Evolutionary conservation across 2,329 filamentous ascomycete species (phyloP).

Genomic region (Hypoxylon sp.): DNA sequence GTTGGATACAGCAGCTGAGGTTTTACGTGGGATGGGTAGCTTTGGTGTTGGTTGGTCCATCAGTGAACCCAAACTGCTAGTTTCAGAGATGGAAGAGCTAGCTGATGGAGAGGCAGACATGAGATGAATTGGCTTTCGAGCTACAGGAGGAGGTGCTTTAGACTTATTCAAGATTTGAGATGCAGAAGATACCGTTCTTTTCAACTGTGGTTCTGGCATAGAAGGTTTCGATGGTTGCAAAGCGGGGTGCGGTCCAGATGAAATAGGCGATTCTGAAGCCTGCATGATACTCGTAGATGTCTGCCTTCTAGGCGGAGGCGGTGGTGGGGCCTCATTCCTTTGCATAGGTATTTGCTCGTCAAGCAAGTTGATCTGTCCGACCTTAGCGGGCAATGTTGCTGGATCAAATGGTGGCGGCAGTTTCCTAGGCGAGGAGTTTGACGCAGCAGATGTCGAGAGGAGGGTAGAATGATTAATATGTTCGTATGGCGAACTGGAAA

Average conservation of each 20-base stretch:
- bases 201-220: conserved; percentile 35
- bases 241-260: conserved; percentile 58
- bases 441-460: conserved; percentile 62
- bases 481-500: conserved; percentile 73
- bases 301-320: conserved; percentile 58
- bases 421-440: conserved; percentile 64
- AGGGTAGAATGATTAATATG: conserved; percentile 67
- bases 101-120: conserved; percentile 54
- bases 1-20: conserved; percentile 50
- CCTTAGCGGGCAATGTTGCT: conserved; percentile 62
- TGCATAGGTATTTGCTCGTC: conserved; percentile 57
- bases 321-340: conserved; percentile 59
- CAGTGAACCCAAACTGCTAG: conserved; percentile 39
- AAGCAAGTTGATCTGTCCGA: conserved; percentile 60
- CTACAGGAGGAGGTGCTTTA: conserved; percentile 64
- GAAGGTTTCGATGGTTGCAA: conserved; percentile 38
- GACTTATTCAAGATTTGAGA: conserved; percentile 48
- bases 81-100: conserved; percentile 46
- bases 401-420: conserved; percentile 68
- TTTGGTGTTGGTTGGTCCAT: conserved; percentile 46
- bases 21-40: conserved; percentile 49
- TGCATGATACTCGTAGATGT: conserved; percentile 44
- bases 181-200: conserved; percentile 43
- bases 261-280: conserved; percentile 39
- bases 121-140: conserved; percentile 74